Conservation (phyloP, 2,329 filamentous ascomycete species). For the Fusarium tuaranense region DNA sequence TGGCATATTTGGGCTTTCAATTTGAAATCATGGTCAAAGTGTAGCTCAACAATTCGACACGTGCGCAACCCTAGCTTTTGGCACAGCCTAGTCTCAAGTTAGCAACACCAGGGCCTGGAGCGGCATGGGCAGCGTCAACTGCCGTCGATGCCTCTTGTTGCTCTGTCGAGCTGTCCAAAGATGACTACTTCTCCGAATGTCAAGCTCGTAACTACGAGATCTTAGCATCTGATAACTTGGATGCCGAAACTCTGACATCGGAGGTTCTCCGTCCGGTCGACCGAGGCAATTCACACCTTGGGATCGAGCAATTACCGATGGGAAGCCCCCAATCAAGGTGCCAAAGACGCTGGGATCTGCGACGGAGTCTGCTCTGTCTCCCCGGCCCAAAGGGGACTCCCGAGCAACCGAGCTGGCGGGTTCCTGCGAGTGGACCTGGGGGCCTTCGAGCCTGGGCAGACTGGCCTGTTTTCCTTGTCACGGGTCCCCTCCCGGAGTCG, state of each 20-base stretch:
- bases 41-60: slow-evolving; percentile 35
- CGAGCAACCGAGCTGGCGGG: slow-evolving; percentile 39
- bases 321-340: slow-evolving; percentile 13
- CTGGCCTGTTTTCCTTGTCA: slow-evolving; percentile 26
- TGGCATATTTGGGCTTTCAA: slow-evolving; percentile 8
- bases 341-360: slow-evolving; percentile 10
- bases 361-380: slow-evolving; percentile 28
- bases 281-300: slow-evolving; percentile 37
- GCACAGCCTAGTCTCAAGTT: slow-evolving; percentile 14
- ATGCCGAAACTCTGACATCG: slow-evolving; percentile 21
- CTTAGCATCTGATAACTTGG: slow-evolving; percentile 15
- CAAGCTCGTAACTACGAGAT: slow-evolving; percentile 26
- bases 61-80: slow-evolving; percentile 25
- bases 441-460: slow-evolving; percentile 16
- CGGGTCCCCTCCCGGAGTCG: slow-evolving; percentile 20
- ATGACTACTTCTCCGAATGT: slow-evolving; percentile 10
- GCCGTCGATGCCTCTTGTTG: neutral
- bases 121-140: neutral
- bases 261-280: slow-evolving; percentile 25
- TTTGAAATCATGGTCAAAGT: slow-evolving; percentile 7
- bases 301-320: slow-evolving; percentile 12
- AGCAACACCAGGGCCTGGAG: slow-evolving; percentile 1
- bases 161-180: neutral
- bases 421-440: slow-evolving; percentile 36
- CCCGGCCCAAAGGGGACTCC: slow-evolving; percentile 42